Base-by-base conservation (phyloP, 1,139 yeast genomes). In the Candida sp. region DNA sequence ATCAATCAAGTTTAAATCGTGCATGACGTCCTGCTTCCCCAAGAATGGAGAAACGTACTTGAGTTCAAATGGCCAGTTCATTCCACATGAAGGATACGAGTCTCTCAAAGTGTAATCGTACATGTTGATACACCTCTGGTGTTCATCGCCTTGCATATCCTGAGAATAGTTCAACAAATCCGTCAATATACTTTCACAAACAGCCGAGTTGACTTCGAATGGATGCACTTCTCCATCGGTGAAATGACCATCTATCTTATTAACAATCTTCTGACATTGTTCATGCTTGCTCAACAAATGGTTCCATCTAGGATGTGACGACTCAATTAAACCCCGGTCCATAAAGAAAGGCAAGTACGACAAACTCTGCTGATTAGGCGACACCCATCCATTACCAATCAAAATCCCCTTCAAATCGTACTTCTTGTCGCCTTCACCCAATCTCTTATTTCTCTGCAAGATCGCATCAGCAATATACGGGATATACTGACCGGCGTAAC, bases 331-430 rank as follows among this genome's bases (percentile, higher is more conserved):
- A 0, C 86, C 88, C 6, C 83, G 78, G 22, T 85, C 78, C 42
- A 85, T 60, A 2, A 90, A 78, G 67, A 80, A 93, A 1, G 96
- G 97, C 37, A 90, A 69, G 62, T 89, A 92, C 12, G 97, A 84
- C 53, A 91, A 75, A 51, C 96, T 86, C 69, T 94, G 99, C 48
- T 82, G 80, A 55, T 85, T 82, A 1, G 98, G 98, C 39, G 92
- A 93, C n/a, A 94, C 84, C 97, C 97, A 94, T 1, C 98, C 98
- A 69, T 94, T 94, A 8, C 98, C 98, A 52, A 94, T 88, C 57
- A 92, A 59, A n/a, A 90, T 64, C 0, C 93, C 94, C 54, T 81
- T 76, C 51, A 93, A 65, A 51, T 86, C 75, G 55, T 81, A 71
- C 28, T 30, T 25, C 11, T 57, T 54, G 22, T 65, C 59, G 1